A percentile compares a stretch with the other conserved stretches of the same genome.
phyloP scores from a whole-genome alignment of 1,139 yeast genomes.

The Candida tunisiensis region DNA sequence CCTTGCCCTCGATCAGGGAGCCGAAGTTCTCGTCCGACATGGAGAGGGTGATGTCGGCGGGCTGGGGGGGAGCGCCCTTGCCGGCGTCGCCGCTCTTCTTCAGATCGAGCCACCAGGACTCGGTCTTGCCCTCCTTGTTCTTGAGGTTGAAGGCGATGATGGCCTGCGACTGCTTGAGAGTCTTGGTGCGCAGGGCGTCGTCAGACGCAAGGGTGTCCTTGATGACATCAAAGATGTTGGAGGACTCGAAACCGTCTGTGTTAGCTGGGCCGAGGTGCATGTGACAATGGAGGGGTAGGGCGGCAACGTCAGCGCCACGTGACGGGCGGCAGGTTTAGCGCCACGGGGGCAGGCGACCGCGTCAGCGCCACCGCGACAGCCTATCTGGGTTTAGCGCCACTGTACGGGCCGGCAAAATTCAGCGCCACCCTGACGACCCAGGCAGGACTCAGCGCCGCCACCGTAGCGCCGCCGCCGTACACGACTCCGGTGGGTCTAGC shows the following conservation, averaged over 20 bases:
- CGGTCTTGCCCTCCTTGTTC: constrained; percentile 47
- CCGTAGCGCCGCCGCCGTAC: too few relatives aligned
- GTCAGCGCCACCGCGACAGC: too few relatives aligned
- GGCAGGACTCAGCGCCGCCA: too few relatives aligned
- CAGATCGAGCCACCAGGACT: constrained; percentile 58
- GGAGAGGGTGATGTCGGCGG: constrained; percentile 50
- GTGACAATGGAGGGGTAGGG: too few relatives aligned
- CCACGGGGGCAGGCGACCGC: too few relatives aligned
- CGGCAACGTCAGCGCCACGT: too few relatives aligned
- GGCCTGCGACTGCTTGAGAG: constrained; percentile 36
- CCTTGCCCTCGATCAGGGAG: constrained; percentile 58
- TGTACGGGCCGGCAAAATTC: too few relatives aligned
- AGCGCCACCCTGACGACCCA: too few relatives aligned
- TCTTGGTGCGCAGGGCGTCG: constrained; percentile 15
- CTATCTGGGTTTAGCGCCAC: too few relatives aligned
- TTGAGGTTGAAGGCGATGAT: constrained; percentile 51
- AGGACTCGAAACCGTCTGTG: constrained; percentile 25
- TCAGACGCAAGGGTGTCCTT: constrained; percentile 13
- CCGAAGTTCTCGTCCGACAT: constrained; percentile 44
- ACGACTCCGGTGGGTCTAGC: too few relatives aligned
- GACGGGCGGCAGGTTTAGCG: too few relatives aligned
- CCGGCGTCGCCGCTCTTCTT: constrained; percentile 43
- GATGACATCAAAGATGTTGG: constrained; percentile 22
- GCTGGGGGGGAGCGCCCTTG: constrained; percentile 30
- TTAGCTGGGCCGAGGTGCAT: constrained; percentile 1